Conservation (phyloP, 2,329 filamentous ascomycete species). For the Tolypocladium endophyticum region DNA sequence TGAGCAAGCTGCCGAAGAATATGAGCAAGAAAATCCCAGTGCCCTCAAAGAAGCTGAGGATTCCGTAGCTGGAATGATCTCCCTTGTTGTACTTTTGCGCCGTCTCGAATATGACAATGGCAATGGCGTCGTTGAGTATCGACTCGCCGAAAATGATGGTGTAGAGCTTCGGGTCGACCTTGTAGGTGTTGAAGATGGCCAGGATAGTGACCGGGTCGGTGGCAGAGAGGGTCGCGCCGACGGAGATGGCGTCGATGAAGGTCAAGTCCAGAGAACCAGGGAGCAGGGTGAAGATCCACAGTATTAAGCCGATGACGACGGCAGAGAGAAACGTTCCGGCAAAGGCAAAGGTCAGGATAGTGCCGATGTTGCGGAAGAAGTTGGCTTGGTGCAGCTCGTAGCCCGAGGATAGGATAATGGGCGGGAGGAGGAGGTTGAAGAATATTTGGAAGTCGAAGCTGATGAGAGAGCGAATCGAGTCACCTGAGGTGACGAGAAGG, state of each 20-base stretch:
- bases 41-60: constrained; percentile 80
- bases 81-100: constrained; percentile 84
- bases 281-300: constrained; percentile 82
- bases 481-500: constrained; percentile 69
- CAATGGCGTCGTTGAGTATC: constrained; percentile 95
- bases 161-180: constrained; percentile 96
- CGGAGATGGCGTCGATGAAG: constrained; percentile 92
- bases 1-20: constrained; percentile 88
- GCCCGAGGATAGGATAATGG: constrained; percentile 92
- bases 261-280: constrained; percentile 75
- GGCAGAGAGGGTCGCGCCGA: constrained; percentile 90
- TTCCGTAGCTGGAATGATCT: constrained; percentile 57
- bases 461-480: constrained; percentile 79
- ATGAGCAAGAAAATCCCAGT: constrained; percentile 90
- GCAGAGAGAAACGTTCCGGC: constrained; percentile 95
- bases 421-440: constrained; percentile 96
- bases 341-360: constrained; percentile 95
- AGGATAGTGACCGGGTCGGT: constrained; percentile 97
- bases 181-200: constrained; percentile 98
- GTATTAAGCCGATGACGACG: constrained; percentile 79
- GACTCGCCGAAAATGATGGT: constrained; percentile 98
- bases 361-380: constrained; percentile 97
- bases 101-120: constrained; percentile 97
- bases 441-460: constrained; percentile 99
- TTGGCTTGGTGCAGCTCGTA: constrained; percentile 98